Evolutionary conservation across 345 rosid species (phyloP).

Genomic region (Bretschneidera sinensis): DNA sequence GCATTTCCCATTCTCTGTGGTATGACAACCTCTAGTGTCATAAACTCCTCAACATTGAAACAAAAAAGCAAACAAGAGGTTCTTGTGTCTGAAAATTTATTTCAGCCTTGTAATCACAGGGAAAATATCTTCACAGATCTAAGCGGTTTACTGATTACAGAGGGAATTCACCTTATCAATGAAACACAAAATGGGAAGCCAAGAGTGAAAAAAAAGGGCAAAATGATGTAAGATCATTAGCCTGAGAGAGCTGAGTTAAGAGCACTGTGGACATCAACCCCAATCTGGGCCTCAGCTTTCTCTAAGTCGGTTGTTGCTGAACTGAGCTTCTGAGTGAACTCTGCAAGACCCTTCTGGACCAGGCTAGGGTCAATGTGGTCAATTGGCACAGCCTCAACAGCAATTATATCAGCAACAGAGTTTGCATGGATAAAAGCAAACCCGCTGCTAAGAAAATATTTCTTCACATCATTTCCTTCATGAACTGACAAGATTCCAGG

Average conservation of each 20-base stretch:
- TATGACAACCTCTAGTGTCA: not conserved
- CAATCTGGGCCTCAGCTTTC: slow-evolving; percentile 91
- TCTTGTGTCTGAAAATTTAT: slow-evolving; percentile 13
- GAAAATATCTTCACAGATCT: not conserved
- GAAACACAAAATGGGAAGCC: not conserved
- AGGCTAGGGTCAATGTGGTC: slow-evolving; percentile 59
- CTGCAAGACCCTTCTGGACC: slow-evolving; percentile 85
- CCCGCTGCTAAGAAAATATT: slow-evolving; percentile 87
- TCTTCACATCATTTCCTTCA: slow-evolving; percentile 64
- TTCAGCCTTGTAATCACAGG: not conserved
- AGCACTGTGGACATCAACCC: slow-evolving; percentile 73
- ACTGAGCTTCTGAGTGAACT: slow-evolving; percentile 64
- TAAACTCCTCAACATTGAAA: not conserved
- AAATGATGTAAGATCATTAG: slow-evolving; percentile 16
- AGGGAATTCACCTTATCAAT: not conserved
- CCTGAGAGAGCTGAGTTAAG: slow-evolving; percentile 59
- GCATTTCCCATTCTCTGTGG: not conserved
- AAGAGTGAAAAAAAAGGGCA: not conserved
- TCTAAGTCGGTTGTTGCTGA: slow-evolving; percentile 74
- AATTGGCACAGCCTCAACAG: slow-evolving; percentile 72
- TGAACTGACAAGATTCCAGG: slow-evolving; percentile 88
- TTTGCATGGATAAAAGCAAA: slow-evolving; percentile 78
- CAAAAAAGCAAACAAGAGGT: slow-evolving; percentile 2
- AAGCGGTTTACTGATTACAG: not conserved
- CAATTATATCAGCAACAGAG: slow-evolving; percentile 71